Percentiles rank a stretch among this genome's conserved stretches.
Evolutionary conservation across 139 green algal genomes (phyloP).

Genomic region (Klebsormidium nitens): DNA sequence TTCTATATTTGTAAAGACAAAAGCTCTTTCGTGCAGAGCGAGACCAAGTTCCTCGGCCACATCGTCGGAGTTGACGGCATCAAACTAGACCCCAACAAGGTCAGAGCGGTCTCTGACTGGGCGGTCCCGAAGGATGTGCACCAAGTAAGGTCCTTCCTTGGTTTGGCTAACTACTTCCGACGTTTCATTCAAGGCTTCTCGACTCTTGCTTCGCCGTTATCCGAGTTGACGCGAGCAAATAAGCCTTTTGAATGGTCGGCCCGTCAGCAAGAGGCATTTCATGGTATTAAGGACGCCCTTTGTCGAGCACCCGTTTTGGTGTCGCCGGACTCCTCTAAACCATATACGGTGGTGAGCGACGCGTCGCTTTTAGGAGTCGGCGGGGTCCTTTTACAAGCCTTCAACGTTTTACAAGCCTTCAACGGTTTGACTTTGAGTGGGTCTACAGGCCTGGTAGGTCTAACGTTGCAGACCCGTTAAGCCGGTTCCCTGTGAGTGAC

Average conservation of each 20-base stretch:
- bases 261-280: slow-evolving; percentile 1
- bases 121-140: slow-evolving; percentile 3
- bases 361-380: slow-evolving; percentile 17
- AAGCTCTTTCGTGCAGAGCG: slow-evolving; percentile 39
- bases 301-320: slow-evolving; percentile 27
- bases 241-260: not conserved
- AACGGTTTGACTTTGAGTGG: slow-evolving; percentile 11
- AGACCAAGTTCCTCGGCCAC: slow-evolving; percentile 47
- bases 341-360: slow-evolving; percentile 33
- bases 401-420: slow-evolving; percentile 1
- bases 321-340: slow-evolving; percentile 13
- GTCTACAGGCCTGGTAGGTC: slow-evolving; percentile 10
- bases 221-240: slow-evolving; percentile 7
- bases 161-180: slow-evolving; percentile 46
- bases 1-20: slow-evolving; percentile 45
- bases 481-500: not conserved
- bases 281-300: slow-evolving; percentile 2
- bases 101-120: slow-evolving; percentile 6
- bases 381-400: slow-evolving; percentile 30
- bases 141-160: slow-evolving; percentile 8
- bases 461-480: slow-evolving; percentile 23
- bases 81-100: slow-evolving; percentile 26
- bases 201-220: slow-evolving; percentile 30
- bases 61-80: slow-evolving; percentile 36
- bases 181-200: slow-evolving; percentile 42